These are phyloP conservation scores for Leishmania lainsoni DNA, from an alignment of 208 protist genomes.

Conservation along the genomic window DNA sequence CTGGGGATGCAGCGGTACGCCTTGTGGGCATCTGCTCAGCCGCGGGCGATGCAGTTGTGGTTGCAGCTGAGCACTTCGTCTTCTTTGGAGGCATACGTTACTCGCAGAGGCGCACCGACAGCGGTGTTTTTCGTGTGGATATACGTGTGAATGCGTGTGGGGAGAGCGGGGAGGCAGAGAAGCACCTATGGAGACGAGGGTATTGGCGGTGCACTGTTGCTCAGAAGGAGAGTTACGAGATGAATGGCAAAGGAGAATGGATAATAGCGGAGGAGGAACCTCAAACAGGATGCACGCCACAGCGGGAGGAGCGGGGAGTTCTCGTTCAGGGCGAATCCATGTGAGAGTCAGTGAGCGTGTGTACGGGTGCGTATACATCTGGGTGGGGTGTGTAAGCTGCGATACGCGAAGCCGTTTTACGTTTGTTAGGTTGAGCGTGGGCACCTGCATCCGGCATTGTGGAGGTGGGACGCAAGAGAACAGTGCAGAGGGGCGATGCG, in stretches of 20 bases:
- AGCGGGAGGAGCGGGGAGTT: neutral
- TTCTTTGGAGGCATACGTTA: slow-evolving; percentile 22
- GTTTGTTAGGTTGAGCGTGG: neutral
- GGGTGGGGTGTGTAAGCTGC: neutral
- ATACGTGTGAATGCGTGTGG: slow-evolving; percentile 7
- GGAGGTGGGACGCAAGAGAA: neutral
- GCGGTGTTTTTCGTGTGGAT: neutral
- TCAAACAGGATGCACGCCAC: neutral
- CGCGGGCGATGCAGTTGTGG: neutral
- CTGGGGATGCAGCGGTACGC: neutral
- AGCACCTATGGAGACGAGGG: neutral
- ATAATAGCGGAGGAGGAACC: neutral
- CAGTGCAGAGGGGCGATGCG: neutral
- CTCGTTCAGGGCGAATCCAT: neutral
- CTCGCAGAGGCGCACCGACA: neutral
- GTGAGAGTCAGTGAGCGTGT: neutral
- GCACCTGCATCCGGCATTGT: neutral
- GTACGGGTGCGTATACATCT: neutral
- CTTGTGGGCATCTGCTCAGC: neutral
- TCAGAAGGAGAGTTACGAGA: neutral
- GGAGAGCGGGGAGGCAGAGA: neutral
- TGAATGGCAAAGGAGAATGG: neutral
- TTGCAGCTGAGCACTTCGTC: slow-evolving; percentile 4
- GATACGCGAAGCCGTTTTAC: neutral
- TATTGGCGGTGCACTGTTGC: neutral